Conservation (phyloP, 495 filamentous ascomycete genomes). For the Hypoxylon trugodes region DNA sequence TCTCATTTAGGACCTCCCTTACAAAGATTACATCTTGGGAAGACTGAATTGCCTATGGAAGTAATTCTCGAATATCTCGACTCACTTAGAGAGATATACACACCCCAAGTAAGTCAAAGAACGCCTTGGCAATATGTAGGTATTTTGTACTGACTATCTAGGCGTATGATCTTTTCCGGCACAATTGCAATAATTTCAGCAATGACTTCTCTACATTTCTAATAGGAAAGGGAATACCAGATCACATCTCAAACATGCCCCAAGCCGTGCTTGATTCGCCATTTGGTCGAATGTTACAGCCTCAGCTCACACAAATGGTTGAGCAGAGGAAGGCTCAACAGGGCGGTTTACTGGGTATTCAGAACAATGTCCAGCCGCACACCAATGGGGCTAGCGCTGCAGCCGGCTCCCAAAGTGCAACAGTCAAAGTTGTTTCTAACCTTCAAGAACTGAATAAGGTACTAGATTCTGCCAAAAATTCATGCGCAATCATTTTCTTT, state of each 20-base stretch:
- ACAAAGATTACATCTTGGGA: conserved; percentile 76
- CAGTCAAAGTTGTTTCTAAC: conserved; percentile 49
- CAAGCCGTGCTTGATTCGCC: conserved; percentile 87
- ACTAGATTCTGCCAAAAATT: conserved; percentile 64
- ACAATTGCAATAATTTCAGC: conserved; percentile 99
- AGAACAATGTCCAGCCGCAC: conserved; percentile 43
- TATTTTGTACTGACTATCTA: conserved; percentile 44
- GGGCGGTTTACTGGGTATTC: conserved; percentile 62
- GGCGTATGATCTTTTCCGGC: conserved; percentile 84
- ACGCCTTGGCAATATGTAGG: neutral
- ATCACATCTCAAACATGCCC: conserved; percentile 87
- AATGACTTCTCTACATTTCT: conserved; percentile 93
- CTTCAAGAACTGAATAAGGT: conserved; percentile 67
- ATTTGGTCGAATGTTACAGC: conserved; percentile 88
- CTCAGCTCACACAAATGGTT: conserved; percentile 79
- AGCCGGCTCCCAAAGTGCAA: conserved; percentile 39
- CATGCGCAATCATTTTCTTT: conserved; percentile 90
- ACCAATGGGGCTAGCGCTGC: conserved; percentile 38
- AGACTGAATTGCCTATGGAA: conserved; percentile 80
- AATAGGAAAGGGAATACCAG: conserved; percentile 87
- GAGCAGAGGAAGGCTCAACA: conserved; percentile 67
- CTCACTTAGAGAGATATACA: conserved; percentile 82
- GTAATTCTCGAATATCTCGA: conserved; percentile 90
- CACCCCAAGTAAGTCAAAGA: conserved; percentile 68
- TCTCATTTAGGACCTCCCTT: conserved; percentile 89